A percentile compares a stretch with the other conserved stretches of the same genome.
Conservation (phyloP, 441 rosid species). For the Populus hybrid region DNA sequence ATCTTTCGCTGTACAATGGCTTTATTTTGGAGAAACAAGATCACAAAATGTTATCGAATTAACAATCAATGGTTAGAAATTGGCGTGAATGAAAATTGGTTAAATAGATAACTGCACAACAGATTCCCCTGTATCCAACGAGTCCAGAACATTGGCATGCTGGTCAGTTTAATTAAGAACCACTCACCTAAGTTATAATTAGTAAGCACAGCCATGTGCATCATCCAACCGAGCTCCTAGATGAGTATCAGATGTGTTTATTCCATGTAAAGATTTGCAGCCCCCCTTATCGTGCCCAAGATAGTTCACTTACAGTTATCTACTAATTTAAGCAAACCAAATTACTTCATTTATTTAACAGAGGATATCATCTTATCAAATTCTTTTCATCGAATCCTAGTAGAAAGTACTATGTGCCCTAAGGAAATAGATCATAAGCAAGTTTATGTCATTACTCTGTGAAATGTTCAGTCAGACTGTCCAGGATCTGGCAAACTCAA, state of each 20-base stretch:
- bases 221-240: background rate
- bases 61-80: background rate
- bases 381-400: background rate
- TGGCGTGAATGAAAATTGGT: background rate
- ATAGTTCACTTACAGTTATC: background rate
- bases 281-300: background rate
- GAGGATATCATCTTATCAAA: background rate
- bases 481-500: background rate
- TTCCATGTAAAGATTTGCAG: background rate
- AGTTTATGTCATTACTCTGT: background rate
- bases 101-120: background rate
- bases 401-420: background rate
- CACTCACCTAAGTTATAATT: background rate
- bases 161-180: background rate
- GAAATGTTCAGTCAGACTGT: background rate
- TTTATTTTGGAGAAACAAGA: background rate
- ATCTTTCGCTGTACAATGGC: background rate
- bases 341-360: background rate
- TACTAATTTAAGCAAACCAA: background rate
- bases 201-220: background rate
- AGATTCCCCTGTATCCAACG: too few relatives aligned
- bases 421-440: background rate
- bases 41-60: background rate
- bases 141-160: background rate
- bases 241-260: background rate